A percentile compares a stretch with the other conserved stretches of the same genome.
Conservation (phyloP, 805 yeast genomes). For the Jamesozyma spencerorum region DNA sequence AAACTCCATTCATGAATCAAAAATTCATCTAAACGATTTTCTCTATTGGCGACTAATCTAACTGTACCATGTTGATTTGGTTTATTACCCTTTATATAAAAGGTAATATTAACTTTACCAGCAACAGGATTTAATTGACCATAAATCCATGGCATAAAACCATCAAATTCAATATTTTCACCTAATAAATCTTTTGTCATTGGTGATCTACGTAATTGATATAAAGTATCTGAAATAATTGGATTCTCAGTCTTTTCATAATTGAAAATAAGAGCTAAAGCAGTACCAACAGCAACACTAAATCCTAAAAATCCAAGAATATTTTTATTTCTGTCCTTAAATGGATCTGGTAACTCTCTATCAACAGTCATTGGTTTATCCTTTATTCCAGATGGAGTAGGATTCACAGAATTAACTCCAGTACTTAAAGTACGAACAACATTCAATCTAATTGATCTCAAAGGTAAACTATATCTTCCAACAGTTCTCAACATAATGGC, state of each 20-base stretch:
- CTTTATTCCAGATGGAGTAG: not conserved
- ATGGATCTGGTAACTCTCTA: conserved; percentile 75
- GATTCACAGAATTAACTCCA: not conserved
- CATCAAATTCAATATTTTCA: conserved; percentile 60
- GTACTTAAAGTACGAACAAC: conserved; percentile 5
- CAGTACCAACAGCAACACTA: conserved; percentile 42
- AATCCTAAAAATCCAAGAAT: conserved; percentile 49
- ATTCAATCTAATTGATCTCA: not conserved
- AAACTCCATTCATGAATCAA: conserved; percentile 56
- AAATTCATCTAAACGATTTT: conserved; percentile 47
- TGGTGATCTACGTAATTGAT: conserved; percentile 70
- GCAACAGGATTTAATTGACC: conserved; percentile 79
- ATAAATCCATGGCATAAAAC: conserved; percentile 72
- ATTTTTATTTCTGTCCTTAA: conserved; percentile 42
- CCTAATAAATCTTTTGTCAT: conserved; percentile 59
- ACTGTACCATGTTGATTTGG: conserved; percentile 44
- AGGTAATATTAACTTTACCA: conserved; percentile 68
- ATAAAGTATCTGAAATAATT: conserved; percentile 75
- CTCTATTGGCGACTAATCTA: conserved; percentile 62
- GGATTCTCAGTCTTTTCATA: conserved; percentile 91
- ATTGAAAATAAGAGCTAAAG: conserved; percentile 67
- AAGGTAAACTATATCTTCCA: not conserved
- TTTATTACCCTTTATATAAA: conserved; percentile 56
- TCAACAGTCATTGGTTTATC: conserved; percentile 53
- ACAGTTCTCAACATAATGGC: conserved; percentile 3